A percentile compares a stretch with the other conserved stretches of the same genome.
Conservation (phyloP, 2,329 filamentous ascomycete species). For the Dactylonectria macrodidyma region DNA sequence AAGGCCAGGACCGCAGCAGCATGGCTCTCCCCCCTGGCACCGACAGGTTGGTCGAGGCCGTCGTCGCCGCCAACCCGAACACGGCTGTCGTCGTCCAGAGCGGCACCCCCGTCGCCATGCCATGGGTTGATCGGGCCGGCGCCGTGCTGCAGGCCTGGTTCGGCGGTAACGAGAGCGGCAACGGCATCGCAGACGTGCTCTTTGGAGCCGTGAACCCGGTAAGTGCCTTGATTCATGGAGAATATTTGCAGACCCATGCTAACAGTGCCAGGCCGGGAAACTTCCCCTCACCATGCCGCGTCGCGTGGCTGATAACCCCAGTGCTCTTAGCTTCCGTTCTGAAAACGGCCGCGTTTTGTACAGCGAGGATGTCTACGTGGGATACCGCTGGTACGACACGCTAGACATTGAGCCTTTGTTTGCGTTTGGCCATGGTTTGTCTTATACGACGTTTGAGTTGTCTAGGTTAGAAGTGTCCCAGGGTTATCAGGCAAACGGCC, state of each 20-base stretch:
- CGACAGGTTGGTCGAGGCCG: conserved; percentile 33
- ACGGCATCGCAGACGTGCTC: conserved; percentile 38
- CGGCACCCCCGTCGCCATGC: conserved; percentile 38
- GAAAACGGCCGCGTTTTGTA: conserved; percentile 35
- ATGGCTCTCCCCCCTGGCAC: conserved; percentile 35
- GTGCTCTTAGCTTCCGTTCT: conserved; percentile 35
- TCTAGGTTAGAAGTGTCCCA: conserved; percentile 20
- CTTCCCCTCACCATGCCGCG: conserved; percentile 37
- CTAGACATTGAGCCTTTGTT: conserved; percentile 34
- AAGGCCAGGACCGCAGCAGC: conserved; percentile 32
- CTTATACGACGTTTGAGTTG: conserved; percentile 35
- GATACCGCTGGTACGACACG: conserved; percentile 38
- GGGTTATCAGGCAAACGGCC: conserved; percentile 10
- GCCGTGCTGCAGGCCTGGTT: conserved; percentile 36
- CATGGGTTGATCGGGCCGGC: conserved; percentile 31
- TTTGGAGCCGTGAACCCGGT: conserved; percentile 37
- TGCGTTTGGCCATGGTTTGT: conserved; percentile 36
- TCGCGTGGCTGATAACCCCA: conserved; percentile 34
- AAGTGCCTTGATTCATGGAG: background rate
- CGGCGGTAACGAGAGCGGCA: conserved; percentile 38
- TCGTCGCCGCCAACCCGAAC: conserved; percentile 33
- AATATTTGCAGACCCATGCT: background rate
- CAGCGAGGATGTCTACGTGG: conserved; percentile 38
- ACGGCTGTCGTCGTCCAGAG: conserved; percentile 34
- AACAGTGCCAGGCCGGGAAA: conserved; percentile 30